These are phyloP conservation scores for Pulveroboletus ravenelii DNA, from an alignment of 768 basidiomycete species.

Conservation along the genomic window DNA sequence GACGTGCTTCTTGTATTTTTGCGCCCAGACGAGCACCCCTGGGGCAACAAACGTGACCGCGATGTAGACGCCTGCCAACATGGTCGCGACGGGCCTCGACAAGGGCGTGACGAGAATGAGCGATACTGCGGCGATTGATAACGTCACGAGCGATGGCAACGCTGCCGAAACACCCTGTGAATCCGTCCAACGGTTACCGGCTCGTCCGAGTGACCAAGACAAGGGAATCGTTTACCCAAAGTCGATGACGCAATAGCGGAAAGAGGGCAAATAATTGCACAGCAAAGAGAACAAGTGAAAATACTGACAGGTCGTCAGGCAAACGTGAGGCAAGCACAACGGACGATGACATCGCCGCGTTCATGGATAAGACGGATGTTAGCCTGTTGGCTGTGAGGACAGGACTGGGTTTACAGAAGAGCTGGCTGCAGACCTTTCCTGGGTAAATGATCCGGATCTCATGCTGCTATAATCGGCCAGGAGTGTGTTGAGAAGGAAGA, in stretches of 20 bases:
- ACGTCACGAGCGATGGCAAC: slow-evolving; percentile 52
- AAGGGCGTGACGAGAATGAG: slow-evolving; percentile 49
- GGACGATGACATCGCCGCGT: slow-evolving; percentile 88
- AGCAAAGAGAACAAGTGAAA: slow-evolving; percentile 81
- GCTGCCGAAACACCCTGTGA: slow-evolving; percentile 43
- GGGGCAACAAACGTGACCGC: slow-evolving; percentile 72
- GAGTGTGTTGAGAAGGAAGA: slow-evolving; percentile 78
- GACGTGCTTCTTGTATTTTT: slow-evolving; percentile 80
- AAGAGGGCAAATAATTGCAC: slow-evolving; percentile 82
- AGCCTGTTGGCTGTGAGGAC: slow-evolving; percentile 45
- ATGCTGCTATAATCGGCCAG: slow-evolving; percentile 75
- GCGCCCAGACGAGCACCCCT: slow-evolving; percentile 74
- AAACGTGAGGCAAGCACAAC: slow-evolving; percentile 92
- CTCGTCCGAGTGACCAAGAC: slow-evolving; percentile 7
- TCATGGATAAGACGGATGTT: slow-evolving; percentile 81
- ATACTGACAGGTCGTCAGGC: slow-evolving; percentile 77
- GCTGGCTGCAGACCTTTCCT: slow-evolving; percentile 50
- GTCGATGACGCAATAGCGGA: slow-evolving; percentile 68
- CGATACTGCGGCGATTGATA: slow-evolving; percentile 45
- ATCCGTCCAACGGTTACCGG: slow-evolving; percentile 11
- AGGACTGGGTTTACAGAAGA: slow-evolving; percentile 19
- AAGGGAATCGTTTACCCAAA: slow-evolving; percentile 48
- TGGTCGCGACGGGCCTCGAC: slow-evolving; percentile 49
- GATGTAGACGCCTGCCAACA: slow-evolving; percentile 47
- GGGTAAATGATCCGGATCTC: slow-evolving; percentile 39